Evolutionary conservation across 2,329 filamentous ascomycete species (phyloP).

Genomic region (Calonectria pseudoturangicola): DNA sequence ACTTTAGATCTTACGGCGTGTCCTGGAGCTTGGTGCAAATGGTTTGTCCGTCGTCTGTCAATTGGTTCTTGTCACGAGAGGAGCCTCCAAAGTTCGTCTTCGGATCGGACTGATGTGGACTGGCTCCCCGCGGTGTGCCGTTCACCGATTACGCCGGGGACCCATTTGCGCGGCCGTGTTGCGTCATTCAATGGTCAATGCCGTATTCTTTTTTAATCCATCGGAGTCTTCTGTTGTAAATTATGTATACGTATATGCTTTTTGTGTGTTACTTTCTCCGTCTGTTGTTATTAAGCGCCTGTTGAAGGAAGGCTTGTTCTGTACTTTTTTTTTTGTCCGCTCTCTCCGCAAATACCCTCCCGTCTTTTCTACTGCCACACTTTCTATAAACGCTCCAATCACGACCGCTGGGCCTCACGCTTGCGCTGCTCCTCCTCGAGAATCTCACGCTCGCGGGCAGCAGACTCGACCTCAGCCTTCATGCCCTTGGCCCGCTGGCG

Average conservation of each 20-base stretch:
- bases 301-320: slow-evolving; percentile 54
- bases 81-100: background rate
- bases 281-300: slow-evolving; percentile 37
- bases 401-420: slow-evolving; percentile 65
- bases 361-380: background rate
- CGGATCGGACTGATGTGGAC: slow-evolving; percentile 25
- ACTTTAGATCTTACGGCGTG: background rate
- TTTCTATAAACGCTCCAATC: background rate
- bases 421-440: slow-evolving; percentile 75
- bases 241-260: background rate
- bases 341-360: background rate
- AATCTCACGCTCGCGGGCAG: slow-evolving; percentile 76
- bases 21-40: background rate
- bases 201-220: slow-evolving; percentile 19
- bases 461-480: slow-evolving; percentile 86
- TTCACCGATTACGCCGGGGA: background rate
- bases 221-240: background rate
- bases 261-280: slow-evolving; percentile 25
- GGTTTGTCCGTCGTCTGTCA: slow-evolving; percentile 3
- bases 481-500: slow-evolving; percentile 92
- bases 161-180: background rate
- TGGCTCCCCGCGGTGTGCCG: background rate
- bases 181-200: slow-evolving; percentile 8
- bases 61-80: slow-evolving; percentile 5
- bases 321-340: slow-evolving; percentile 1